Evolutionary conservation across 1,284 basidiomycete species (phyloP).

Genomic region (Ganoderma leucocontextum): DNA sequence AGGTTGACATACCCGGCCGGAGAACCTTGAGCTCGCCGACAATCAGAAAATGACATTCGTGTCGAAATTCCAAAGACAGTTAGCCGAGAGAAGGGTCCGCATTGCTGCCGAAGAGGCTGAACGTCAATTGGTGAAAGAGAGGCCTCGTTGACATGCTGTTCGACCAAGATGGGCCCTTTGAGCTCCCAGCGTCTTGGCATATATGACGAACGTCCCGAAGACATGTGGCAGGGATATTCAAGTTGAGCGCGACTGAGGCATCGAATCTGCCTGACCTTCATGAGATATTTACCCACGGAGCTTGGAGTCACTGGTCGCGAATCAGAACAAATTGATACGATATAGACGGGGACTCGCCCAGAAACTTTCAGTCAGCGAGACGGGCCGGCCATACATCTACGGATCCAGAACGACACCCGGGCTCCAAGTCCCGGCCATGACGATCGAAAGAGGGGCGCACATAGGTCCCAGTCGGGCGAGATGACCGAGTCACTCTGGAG

Average conservation of each 20-base stretch:
- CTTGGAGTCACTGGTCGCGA: slow-evolving; percentile 17
- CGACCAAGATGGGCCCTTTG: not conserved
- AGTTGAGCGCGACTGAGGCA: no score
- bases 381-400: slow-evolving; percentile 3
- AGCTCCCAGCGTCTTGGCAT: not conserved
- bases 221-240: not conserved
- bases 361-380: slow-evolving; percentile 14
- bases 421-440: slow-evolving; percentile 3
- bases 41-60: slow-evolving; percentile 25
- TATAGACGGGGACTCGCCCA: slow-evolving; percentile 20
- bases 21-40: slow-evolving; percentile 5
- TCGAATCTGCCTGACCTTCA: not conserved
- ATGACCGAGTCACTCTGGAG: not conserved
- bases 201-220: not conserved
- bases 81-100: slow-evolving; percentile 27
- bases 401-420: slow-evolving; percentile 18
- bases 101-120: slow-evolving; percentile 23
- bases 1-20: slow-evolving; percentile 13
- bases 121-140: slow-evolving; percentile 1
- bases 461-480: not conserved
- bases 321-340: slow-evolving; percentile 17
- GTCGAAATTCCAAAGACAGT: slow-evolving; percentile 24
- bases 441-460: not conserved
- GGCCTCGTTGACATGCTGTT: not conserved
- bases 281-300: slow-evolving; percentile 20